Evolutionary conservation across 1,139 yeast genomes (phyloP).

Genomic region (Magnusiomyces ingens): DNA sequence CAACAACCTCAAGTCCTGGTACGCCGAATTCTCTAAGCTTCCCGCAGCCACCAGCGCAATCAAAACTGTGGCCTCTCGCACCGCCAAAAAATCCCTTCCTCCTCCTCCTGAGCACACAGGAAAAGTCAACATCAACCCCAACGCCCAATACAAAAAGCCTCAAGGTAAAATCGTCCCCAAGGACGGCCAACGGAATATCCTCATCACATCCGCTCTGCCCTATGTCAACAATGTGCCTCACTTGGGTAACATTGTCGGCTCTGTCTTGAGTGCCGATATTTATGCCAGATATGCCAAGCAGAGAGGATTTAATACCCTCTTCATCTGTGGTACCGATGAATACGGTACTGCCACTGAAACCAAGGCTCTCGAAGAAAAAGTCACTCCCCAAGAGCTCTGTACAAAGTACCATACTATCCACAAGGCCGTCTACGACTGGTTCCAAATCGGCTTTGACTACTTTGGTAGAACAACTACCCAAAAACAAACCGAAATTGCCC

Average conservation of each 20-base stretch:
- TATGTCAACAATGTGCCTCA: slow-evolving; percentile 98
- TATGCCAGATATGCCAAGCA: slow-evolving; percentile 85
- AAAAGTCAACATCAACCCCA: slow-evolving; percentile 34
- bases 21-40: slow-evolving; percentile 15
- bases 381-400: slow-evolving; percentile 81
- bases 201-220: slow-evolving; percentile 93
- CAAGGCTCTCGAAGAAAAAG: slow-evolving; percentile 89
- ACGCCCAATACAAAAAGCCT: slow-evolving; percentile 24
- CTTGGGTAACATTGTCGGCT: slow-evolving; percentile 92
- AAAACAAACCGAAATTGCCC: slow-evolving; percentile 91
- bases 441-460: slow-evolving; percentile 86
- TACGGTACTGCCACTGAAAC: slow-evolving; percentile 99
- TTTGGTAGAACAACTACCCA: slow-evolving; percentile 95
- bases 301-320: slow-evolving; percentile 81
- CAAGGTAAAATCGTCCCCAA: slow-evolving; percentile 46
- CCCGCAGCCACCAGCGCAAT: slow-evolving; percentile 19
- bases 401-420: slow-evolving; percentile 85
- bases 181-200: slow-evolving; percentile 64
- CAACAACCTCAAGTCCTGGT: slow-evolving; percentile 12
- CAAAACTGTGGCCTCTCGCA: slow-evolving; percentile 8
- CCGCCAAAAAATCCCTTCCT: slow-evolving; percentile 7
- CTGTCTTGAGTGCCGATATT: slow-evolving; percentile 91
- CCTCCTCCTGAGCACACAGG: slow-evolving; percentile 52
- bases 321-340: slow-evolving; percentile 95
- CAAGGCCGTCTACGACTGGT: slow-evolving; percentile 91